A percentile compares a stretch with the other conserved stretches of the same genome.
These are phyloP conservation scores for Glomus cerebriforme DNA, from an alignment of 192 early-diverging fungal species.

Conservation along the genomic window DNA sequence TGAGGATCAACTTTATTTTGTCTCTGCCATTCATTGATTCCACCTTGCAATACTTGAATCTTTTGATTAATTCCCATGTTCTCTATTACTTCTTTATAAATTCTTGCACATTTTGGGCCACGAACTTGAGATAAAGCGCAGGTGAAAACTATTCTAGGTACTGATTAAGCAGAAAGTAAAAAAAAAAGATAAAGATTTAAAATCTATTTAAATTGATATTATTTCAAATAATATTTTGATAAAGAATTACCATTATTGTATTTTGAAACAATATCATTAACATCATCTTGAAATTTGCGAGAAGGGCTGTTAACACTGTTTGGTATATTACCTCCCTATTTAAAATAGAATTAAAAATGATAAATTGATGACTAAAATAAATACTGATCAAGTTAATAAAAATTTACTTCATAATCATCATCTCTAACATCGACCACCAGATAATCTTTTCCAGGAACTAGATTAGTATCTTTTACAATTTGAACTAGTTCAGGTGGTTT, in stretches of 20 bases:
- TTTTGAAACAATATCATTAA: constrained; percentile 48
- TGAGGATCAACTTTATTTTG: constrained; percentile 55
- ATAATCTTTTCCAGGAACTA: constrained; percentile 67
- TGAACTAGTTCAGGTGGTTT: constrained; percentile 51
- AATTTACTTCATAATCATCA: constrained; percentile 49
- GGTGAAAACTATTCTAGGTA: constrained; percentile 80
- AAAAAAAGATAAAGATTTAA: background rate
- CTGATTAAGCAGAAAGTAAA: constrained; percentile 20
- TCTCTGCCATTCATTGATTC: constrained; percentile 67
- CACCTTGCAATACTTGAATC: constrained; percentile 63
- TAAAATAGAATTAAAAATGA: background rate
- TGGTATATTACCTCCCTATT: constrained; percentile 78
- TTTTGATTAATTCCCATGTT: constrained; percentile 37
- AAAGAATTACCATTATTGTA: constrained; percentile 40
- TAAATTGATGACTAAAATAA: no score
- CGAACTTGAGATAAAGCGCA: constrained; percentile 86
- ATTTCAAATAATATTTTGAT: background rate
- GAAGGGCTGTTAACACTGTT: constrained; percentile 77
- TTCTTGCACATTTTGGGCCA: constrained; percentile 72
- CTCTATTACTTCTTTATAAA: constrained; percentile 57
- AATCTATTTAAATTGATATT: background rate
- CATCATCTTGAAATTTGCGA: constrained; percentile 52
- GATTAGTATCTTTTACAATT: constrained; percentile 59
- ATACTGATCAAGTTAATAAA: no score
- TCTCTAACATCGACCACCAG: constrained; percentile 75